Evolutionary conservation across 495 filamentous ascomycete genomes (phyloP).

Genomic region (Xylaria sp.): DNA sequence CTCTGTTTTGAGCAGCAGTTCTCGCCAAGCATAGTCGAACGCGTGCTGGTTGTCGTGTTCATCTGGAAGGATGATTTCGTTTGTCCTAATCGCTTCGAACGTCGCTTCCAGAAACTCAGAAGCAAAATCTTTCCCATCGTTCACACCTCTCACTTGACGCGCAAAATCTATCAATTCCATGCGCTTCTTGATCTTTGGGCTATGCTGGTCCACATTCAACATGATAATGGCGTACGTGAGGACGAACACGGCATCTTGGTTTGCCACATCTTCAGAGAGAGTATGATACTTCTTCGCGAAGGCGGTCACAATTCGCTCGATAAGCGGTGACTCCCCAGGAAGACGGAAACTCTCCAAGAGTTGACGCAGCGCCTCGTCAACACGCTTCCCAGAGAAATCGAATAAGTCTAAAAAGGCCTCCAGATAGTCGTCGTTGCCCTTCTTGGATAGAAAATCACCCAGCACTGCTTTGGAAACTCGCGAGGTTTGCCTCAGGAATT

Average conservation of each 20-base stretch:
- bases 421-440: constrained; percentile 78
- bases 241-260: constrained; percentile 89
- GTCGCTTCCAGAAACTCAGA: constrained; percentile 86
- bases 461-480: constrained; percentile 88
- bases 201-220: constrained; percentile 94
- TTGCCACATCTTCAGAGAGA: constrained; percentile 78
- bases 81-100: constrained; percentile 86
- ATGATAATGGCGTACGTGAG: constrained; percentile 96
- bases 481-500: constrained; percentile 83
- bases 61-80: constrained; percentile 96
- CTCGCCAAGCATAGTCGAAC: constrained; percentile 97
- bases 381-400: constrained; percentile 83
- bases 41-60: constrained; percentile 96
- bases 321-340: constrained; percentile 89
- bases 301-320: constrained; percentile 87
- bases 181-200: constrained; percentile 88
- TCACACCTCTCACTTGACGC: constrained; percentile 87
- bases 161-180: constrained; percentile 86
- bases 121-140: constrained; percentile 83
- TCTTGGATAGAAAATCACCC: constrained; percentile 92
- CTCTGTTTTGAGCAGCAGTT: constrained; percentile 85
- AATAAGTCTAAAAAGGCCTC: constrained; percentile 84
- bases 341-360: constrained; percentile 92
- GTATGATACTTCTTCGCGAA: constrained; percentile 88
- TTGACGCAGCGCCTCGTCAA: constrained; percentile 88